These are phyloP conservation scores for Osmanthus fragrans DNA, from an alignment of 257 asterid genomes.

Conservation along the genomic window DNA sequence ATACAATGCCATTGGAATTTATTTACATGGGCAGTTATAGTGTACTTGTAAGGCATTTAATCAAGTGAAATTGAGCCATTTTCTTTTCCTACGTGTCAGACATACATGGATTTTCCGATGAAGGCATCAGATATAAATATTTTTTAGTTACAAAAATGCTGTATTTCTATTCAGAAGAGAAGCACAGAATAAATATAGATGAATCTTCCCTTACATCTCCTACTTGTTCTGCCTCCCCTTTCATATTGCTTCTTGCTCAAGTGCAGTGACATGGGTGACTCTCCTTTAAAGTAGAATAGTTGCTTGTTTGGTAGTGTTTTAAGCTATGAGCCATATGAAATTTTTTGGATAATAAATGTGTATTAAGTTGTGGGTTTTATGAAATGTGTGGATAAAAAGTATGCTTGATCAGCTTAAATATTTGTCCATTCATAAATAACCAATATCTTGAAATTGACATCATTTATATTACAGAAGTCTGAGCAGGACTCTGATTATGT, in stretches of 20 bases:
- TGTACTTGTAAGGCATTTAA: neutral
- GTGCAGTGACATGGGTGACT: neutral
- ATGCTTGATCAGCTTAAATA: neutral
- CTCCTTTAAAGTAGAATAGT: neutral
- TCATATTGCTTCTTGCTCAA: neutral
- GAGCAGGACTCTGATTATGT: conserved; percentile 51
- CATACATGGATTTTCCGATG: neutral
- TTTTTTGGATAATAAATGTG: too few species aligned
- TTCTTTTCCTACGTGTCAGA: neutral
- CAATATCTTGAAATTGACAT: conserved; percentile 7
- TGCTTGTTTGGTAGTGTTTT: too few species aligned
- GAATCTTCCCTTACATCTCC: neutral
- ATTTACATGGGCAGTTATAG: neutral
- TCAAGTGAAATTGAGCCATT: neutral
- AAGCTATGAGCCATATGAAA: too few species aligned
- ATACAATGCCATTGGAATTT: neutral
- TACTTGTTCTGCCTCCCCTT: neutral
- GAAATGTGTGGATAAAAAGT: too few species aligned
- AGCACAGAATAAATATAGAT: neutral
- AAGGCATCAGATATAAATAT: neutral
- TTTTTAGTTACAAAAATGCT: neutral
- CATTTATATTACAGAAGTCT: conserved; percentile 40
- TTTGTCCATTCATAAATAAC: neutral
- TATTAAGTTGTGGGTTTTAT: too few species aligned
- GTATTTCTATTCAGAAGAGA: neutral